A percentile compares a stretch with the other conserved stretches of the same genome.
Conservation (phyloP, 495 filamentous ascomycete species). For the Hypoxylon cercidicola region DNA sequence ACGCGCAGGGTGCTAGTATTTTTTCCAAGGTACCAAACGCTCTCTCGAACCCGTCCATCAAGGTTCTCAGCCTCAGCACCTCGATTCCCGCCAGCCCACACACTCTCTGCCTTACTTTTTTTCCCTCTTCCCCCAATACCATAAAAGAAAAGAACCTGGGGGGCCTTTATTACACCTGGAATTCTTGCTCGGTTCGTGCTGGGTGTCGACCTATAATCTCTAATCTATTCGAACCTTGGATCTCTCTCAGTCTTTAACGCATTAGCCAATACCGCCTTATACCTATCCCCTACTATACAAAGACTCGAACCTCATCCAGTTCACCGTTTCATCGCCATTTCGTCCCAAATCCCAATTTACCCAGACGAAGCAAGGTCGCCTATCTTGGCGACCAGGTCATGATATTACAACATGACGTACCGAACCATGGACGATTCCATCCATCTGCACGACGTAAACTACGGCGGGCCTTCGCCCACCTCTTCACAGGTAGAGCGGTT, state of each 20-base stretch:
- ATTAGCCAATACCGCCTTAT: too few relatives aligned
- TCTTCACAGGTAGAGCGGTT: slow-evolving; percentile 28
- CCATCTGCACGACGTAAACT: slow-evolving; percentile 31
- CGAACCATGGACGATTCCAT: slow-evolving; percentile 27
- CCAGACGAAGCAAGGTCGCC: too few relatives aligned
- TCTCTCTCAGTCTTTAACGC: too few relatives aligned
- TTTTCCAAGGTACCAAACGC: neutral
- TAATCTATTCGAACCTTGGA: too few relatives aligned
- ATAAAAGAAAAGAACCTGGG: slow-evolving; percentile 23
- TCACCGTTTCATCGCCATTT: too few relatives aligned
- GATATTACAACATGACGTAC: slow-evolving; percentile 28
- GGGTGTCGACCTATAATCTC: too few relatives aligned
- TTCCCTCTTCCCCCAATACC: neutral
- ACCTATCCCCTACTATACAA: too few relatives aligned
- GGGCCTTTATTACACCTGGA: too few relatives aligned
- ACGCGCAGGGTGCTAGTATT: too few relatives aligned
- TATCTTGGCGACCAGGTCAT: slow-evolving; percentile 28
- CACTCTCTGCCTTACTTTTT: slow-evolving; percentile 7
- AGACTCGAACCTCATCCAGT: too few relatives aligned
- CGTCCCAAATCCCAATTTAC: too few relatives aligned
- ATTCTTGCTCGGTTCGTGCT: too few relatives aligned
- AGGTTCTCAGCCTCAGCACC: slow-evolving; percentile 34
- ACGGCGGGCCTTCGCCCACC: slow-evolving; percentile 11
- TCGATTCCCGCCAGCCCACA: slow-evolving; percentile 29
- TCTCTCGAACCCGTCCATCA: slow-evolving; percentile 25